Evolutionary conservation across 257 asterid species (phyloP), one percentile per base, ranked within the genome.

Genomic region (Eustoma russellianum): DNA sequence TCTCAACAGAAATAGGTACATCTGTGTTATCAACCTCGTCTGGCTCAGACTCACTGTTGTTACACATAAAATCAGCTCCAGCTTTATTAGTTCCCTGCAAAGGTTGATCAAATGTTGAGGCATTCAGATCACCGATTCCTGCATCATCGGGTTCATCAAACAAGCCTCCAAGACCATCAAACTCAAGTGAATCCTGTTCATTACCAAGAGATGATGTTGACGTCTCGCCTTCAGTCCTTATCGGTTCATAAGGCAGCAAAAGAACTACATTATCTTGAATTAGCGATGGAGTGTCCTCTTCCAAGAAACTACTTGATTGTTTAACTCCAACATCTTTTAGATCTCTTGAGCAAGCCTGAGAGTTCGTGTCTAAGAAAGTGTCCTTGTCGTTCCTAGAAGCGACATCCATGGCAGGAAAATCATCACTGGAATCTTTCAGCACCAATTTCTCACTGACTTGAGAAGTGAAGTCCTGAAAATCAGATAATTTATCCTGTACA

Each of bases 1-100:
- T 83, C 83, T 87, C 93, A 17, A 91, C 86, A 5, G 97, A 84
- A 55, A 81, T 95, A 1, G 95, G 93, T 69, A 81, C 66, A 70
- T 91, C 81, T 56, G 83, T 64, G 72, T 81, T 60, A 67, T 87
- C 97, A 71, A 91, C 93, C 77, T 84, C 98, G 53, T 73, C 85
- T 13, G 91, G 94, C 66, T 91, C 97, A 80, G 97, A 91, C 50
- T 80, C 95, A 35, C 90, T 82, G 69, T 65, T 67, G 51, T 65
- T 75, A 56, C 74, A 88, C 48, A 46, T 57, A 57, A 68, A 72
- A 69, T 74, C 85, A 58, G 50, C 68, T 57, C 55, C 63, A 38
- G 63, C 52, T 7, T 34, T 56, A 60, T 67, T 77, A 65, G 67
- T 72, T 51, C 62, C 69, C 58, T 47, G 63, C n/a, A 69, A 64